These are phyloP conservation scores for Escallonia herrerae DNA, from an alignment of 129 eudicot genomes.

Conservation along the genomic window DNA sequence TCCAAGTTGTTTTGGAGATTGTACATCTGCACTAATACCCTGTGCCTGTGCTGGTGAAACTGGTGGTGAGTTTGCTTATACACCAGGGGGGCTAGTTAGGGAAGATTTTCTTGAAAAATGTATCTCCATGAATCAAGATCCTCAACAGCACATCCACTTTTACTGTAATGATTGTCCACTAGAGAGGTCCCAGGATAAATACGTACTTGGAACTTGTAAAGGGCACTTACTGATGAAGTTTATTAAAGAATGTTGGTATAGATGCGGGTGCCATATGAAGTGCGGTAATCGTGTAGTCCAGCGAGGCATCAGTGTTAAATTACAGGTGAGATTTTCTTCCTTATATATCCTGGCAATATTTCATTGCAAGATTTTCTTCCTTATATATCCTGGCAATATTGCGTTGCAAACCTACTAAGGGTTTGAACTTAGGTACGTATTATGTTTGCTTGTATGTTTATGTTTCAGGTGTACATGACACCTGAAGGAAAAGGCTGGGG, in stretches of 20 bases:
- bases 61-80: constrained; percentile 52
- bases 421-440: no score
- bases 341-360: constrained; percentile 8
- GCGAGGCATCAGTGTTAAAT: constrained; percentile 37
- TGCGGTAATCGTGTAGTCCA: constrained; percentile 72
- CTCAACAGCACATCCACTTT: constrained; percentile 15
- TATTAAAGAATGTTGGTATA: constrained; percentile 64
- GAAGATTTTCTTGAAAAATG: constrained; percentile 35
- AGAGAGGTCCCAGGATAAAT: constrained; percentile 21
- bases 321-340: constrained; percentile 33
- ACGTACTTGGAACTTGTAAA: constrained; percentile 27
- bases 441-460: neutral
- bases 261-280: constrained; percentile 41
- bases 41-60: constrained; percentile 51
- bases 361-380: no score
- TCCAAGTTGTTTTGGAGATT: constrained; percentile 45
- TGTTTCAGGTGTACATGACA: constrained; percentile 59
- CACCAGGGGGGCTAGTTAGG: constrained; percentile 28
- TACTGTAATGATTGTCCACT: constrained; percentile 51
- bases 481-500: constrained; percentile 60
- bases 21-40: constrained; percentile 30
- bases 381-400: no score
- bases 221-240: constrained; percentile 50
- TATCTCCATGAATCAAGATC: constrained; percentile 14
- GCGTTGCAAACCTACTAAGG: no score